These are phyloP conservation scores for Termitomyces heimii DNA, from an alignment of 768 basidiomycete species.

Conservation along the genomic window DNA sequence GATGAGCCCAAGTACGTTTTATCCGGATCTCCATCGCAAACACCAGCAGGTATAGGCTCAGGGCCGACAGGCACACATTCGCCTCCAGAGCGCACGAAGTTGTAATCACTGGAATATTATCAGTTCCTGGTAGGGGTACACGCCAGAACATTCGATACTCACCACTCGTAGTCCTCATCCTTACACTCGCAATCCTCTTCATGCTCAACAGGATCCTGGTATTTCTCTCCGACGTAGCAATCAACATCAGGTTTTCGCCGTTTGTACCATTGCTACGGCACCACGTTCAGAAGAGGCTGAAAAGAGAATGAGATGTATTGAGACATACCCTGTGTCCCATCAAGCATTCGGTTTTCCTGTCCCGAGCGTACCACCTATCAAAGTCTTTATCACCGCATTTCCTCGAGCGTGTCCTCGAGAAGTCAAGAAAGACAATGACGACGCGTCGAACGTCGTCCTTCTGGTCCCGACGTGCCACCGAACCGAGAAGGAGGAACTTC, in stretches of 20 bases:
- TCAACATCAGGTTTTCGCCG: slow-evolving; percentile 77
- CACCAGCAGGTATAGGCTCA: slow-evolving; percentile 76
- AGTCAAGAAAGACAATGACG: slow-evolving; percentile 79
- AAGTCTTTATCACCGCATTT: slow-evolving; percentile 72
- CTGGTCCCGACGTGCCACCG: slow-evolving; percentile 58
- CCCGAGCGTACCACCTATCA: slow-evolving; percentile 84
- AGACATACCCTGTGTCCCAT: slow-evolving; percentile 86
- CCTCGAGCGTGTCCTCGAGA: slow-evolving; percentile 56
- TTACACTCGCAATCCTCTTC: slow-evolving; percentile 81
- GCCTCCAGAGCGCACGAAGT: slow-evolving; percentile 69
- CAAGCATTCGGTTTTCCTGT: slow-evolving; percentile 63
- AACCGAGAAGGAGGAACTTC: slow-evolving; percentile 88
- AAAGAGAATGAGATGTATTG: not conserved
- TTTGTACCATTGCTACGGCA: slow-evolving; percentile 85
- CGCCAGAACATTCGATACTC: slow-evolving; percentile 1
- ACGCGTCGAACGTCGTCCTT: slow-evolving; percentile 49
- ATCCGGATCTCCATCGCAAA: slow-evolving; percentile 50
- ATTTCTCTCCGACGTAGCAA: slow-evolving; percentile 91
- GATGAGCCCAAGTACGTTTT: slow-evolving; percentile 77
- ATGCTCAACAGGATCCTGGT: slow-evolving; percentile 75
- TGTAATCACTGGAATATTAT: slow-evolving; percentile 68
- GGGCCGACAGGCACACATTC: slow-evolving; percentile 83
- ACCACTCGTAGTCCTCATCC: slow-evolving; percentile 95
- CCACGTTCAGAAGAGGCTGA: not conserved
- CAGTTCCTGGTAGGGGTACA: not conserved